Percentiles rank a stretch among this genome's conserved stretches.
Conservation (phyloP, 768 basidiomycete species). For the Suillus clintonianus region DNA sequence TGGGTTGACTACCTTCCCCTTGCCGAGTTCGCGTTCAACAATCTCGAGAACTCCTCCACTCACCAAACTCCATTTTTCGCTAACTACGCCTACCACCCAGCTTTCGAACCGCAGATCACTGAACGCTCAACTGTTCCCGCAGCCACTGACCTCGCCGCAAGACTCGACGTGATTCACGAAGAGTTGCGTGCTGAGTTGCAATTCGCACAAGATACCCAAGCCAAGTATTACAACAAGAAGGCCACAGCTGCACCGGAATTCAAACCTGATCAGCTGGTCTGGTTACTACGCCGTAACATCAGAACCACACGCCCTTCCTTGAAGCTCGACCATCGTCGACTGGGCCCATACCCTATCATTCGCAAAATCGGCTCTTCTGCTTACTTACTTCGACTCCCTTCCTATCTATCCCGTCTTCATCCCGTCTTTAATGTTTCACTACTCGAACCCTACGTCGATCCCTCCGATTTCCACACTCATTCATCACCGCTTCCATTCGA, state of each 20-base stretch:
- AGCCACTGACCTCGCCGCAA: constrained; percentile 27
- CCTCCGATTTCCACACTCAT: constrained; percentile 34
- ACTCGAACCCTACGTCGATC: constrained; percentile 18
- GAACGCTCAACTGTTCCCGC: constrained; percentile 32
- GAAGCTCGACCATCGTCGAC: constrained; percentile 38
- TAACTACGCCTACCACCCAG: constrained; percentile 34
- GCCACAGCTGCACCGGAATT: constrained; percentile 27
- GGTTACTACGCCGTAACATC: constrained; percentile 39
- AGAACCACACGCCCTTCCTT: constrained; percentile 40
- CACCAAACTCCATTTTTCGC: constrained; percentile 39
- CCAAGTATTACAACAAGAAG: constrained; percentile 29
- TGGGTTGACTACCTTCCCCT: constrained; percentile 43
- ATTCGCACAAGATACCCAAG: constrained; percentile 29
- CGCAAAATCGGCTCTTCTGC: constrained; percentile 17
- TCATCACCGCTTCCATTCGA: constrained; percentile 11
- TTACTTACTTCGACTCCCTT: constrained; percentile 33
- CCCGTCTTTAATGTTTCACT: constrained; percentile 43
- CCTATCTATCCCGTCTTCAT: constrained; percentile 34
- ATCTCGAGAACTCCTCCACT: constrained; percentile 34
- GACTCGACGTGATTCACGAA: constrained; percentile 32
- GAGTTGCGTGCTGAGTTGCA: constrained; percentile 36
- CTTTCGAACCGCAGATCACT: constrained; percentile 30
- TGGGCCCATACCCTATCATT: constrained; percentile 27
- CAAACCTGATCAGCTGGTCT: constrained; percentile 37
- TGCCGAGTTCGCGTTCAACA: constrained; percentile 46